Evolutionary conservation across 495 filamentous ascomycete genomes (phyloP), one percentile per base, ranked within the genome.

Genomic region (Emericellopsis terricola): DNA sequence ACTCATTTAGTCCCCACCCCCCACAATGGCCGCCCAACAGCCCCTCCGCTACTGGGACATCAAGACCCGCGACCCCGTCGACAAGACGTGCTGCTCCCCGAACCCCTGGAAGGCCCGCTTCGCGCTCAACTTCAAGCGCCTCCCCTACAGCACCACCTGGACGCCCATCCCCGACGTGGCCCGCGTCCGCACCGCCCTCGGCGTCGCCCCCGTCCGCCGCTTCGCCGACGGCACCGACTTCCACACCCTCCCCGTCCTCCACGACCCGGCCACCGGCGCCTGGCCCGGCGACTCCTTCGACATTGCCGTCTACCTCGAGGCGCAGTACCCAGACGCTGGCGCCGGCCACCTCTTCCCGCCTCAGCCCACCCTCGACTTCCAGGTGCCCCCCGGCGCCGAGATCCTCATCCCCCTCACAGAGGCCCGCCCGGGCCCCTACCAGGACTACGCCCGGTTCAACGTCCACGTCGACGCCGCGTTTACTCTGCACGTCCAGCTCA

Each of bases 31-130:
- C n/a, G n/a, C n/a, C n/a, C n/a, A n/a, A n/a, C n/a, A n/a, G n/a
- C n/a, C 29, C 21, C 51, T 74, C 14, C 30, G 43, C 47, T 59
- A 71, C 42, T 78, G 75, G 50, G 71, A 78, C 55, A 71, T 76
- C 43, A 57, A 60, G 33, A 53, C 55, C 5, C 30, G 41, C 1
- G 49, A 51, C 6, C 57, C 68, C 33, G 38, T 47, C 3, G 43
- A 46, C 6, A 8, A 48, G 8, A 41, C 19, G 24, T 39, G 56
- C 19, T 57, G 29, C 43, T 47, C 62, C 0, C 62, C 63, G 3
- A 78, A 78, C 46, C 71, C 73, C 3, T 74, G 67, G 64, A 77
- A 77, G 46, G 36, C 55, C 27, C 68, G 73, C 3, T 45, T 51
- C 11, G 68, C 73, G 0, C 64, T 78, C 20, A 74, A 69, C 53